Evolutionary conservation across 2,329 filamentous ascomycete species (phyloP).

Genomic region (Fusarium globosum): DNA sequence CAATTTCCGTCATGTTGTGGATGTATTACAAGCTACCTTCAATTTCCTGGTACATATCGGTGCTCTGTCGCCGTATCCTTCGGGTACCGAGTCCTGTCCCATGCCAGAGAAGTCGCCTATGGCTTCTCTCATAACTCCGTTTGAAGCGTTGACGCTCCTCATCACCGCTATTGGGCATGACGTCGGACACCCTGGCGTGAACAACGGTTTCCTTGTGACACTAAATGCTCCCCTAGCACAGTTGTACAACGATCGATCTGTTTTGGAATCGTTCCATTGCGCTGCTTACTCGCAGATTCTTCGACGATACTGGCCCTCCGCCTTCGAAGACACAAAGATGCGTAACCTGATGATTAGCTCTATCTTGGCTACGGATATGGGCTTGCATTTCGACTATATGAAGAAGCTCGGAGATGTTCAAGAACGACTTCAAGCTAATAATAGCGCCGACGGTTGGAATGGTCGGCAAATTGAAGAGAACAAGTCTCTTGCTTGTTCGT

Average conservation of each 20-base stretch:
- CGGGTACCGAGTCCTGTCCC: conserved; percentile 49
- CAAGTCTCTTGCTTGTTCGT: conserved; percentile 83
- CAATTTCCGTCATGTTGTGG: conserved; percentile 97
- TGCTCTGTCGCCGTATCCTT: conserved; percentile 74
- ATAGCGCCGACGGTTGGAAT: conserved; percentile 78
- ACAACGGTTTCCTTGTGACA: conserved; percentile 94
- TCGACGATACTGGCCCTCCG: conserved; percentile 87
- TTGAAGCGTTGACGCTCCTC: conserved; percentile 88
- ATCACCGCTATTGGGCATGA: conserved; percentile 98
- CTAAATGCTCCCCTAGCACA: conserved; percentile 93
- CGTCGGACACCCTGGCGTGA: conserved; percentile 96
- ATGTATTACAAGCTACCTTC: conserved; percentile 94
- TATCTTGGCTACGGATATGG: conserved; percentile 98
- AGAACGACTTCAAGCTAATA: conserved; percentile 76
- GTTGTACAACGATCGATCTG: conserved; percentile 95
- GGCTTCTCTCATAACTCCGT: conserved; percentile 80
- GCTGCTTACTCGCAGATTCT: conserved; percentile 97
- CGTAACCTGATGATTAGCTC: conserved; percentile 94
- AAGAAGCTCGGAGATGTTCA: conserved; percentile 84
- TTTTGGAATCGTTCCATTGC: conserved; percentile 97
- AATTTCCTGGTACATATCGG: conserved; percentile 87
- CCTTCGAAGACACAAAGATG: conserved; percentile 82
- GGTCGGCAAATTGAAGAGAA: conserved; percentile 80
- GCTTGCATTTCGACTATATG: conserved; percentile 97
- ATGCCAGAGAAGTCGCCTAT: conserved; percentile 69